phyloP scores from a whole-genome alignment of 2,329 filamentous ascomycete genomes.

The Nothophoma quercina region DNA sequence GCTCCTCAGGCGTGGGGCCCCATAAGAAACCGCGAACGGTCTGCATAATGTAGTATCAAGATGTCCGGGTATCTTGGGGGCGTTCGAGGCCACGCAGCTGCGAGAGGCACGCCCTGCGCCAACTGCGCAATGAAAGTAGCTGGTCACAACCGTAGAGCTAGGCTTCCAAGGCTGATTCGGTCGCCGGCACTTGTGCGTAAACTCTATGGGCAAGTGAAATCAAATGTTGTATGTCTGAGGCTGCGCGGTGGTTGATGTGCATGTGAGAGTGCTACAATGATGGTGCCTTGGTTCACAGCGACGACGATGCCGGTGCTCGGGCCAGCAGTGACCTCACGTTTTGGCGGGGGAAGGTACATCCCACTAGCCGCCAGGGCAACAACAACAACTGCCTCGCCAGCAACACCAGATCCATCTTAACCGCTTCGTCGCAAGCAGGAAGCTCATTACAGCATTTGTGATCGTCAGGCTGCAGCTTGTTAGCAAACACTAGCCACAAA shows the following conservation, averaged over 20 bases:
- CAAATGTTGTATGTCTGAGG: not conserved
- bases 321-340: constrained; percentile 38
- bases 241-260: constrained; percentile 12
- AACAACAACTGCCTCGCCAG: not conserved
- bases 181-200: not conserved
- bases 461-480: constrained; percentile 12
- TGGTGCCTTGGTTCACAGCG: constrained; percentile 31
- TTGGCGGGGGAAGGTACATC: constrained; percentile 36
- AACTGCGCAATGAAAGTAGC: constrained; percentile 2
- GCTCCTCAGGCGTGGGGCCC: constrained; percentile 90
- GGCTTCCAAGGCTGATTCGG: not conserved
- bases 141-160: not conserved
- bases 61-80: not conserved
- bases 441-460: constrained; percentile 1
- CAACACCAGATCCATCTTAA: not conserved
- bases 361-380: constrained; percentile 14
- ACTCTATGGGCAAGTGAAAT: not conserved
- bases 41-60: constrained; percentile 70
- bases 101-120: constrained; percentile 2
- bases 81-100: not conserved
- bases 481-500: constrained; percentile 25
- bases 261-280: constrained; percentile 19
- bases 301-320: constrained; percentile 20
- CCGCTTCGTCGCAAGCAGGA: constrained; percentile 1
- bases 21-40: constrained; percentile 84